Percentiles rank a stretch among this genome's conserved stretches.
Conservation (phyloP, 1,139 yeast genomes). For the Lodderomyces parapsilosis region DNA sequence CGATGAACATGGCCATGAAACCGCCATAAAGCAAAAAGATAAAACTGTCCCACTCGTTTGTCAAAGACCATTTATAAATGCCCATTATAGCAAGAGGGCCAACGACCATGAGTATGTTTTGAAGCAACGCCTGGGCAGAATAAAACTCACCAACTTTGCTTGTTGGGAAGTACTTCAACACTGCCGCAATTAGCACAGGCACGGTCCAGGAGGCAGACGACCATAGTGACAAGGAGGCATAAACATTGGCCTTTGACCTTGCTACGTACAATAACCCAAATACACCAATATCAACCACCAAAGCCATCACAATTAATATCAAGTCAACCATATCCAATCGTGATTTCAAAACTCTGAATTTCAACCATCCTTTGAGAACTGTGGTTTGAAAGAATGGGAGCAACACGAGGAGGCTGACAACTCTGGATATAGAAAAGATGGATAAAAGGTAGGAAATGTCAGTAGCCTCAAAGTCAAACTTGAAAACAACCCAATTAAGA, state of each 20-base stretch:
- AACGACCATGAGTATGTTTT: slow-evolving; percentile 26
- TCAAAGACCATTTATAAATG: slow-evolving; percentile 24
- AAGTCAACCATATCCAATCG: slow-evolving; percentile 59
- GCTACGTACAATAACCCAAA: slow-evolving; percentile 25
- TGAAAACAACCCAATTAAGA: slow-evolving; percentile 56
- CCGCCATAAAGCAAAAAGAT: slow-evolving; percentile 13
- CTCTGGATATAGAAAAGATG: slow-evolving; percentile 43
- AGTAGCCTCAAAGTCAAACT: slow-evolving; percentile 58
- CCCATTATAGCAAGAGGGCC: slow-evolving; percentile 28
- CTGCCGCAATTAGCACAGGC: slow-evolving; percentile 34
- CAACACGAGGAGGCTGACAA: slow-evolving; percentile 28
- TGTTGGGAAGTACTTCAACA: slow-evolving; percentile 40
- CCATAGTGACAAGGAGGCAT: slow-evolving; percentile 28
- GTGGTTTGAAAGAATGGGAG: slow-evolving; percentile 32
- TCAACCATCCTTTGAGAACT: slow-evolving; percentile 25
- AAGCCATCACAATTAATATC: slow-evolving; percentile 21
- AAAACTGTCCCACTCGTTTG: slow-evolving; percentile 9
- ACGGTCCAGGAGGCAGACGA: slow-evolving; percentile 42
- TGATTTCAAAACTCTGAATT: slow-evolving; percentile 35
- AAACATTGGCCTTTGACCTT: slow-evolving; percentile 15
- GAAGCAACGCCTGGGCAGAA: slow-evolving; percentile 30
- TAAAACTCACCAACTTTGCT: slow-evolving; percentile 24
- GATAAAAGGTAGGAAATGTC: slow-evolving; percentile 61
- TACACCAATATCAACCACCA: slow-evolving; percentile 41
- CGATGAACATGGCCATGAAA: slow-evolving; percentile 7